Conservation (phyloP, 495 filamentous ascomycete genomes). For the Aspergillus nidulans region DNA sequence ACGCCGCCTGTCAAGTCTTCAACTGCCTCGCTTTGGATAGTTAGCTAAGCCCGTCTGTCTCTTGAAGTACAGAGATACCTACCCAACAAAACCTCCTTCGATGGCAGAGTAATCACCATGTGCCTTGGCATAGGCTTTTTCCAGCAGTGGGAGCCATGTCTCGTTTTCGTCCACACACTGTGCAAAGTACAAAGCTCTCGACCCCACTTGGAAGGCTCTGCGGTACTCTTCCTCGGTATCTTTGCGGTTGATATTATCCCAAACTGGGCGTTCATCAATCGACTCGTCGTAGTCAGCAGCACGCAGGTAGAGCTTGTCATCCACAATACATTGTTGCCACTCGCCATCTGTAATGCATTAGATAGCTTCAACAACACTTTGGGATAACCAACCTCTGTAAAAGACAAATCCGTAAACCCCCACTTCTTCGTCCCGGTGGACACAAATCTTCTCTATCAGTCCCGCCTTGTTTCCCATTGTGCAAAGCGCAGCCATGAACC, state of each 20-base stretch:
- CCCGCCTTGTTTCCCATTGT: slow-evolving; percentile 77
- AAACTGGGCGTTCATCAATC: slow-evolving; percentile 59
- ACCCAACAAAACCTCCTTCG: slow-evolving; percentile 78
- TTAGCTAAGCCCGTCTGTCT: background rate
- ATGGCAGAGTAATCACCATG: slow-evolving; percentile 84
- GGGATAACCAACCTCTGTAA: slow-evolving; percentile 55
- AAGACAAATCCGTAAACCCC: slow-evolving; percentile 97
- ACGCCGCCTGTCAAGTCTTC: slow-evolving; percentile 94
- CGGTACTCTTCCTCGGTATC: slow-evolving; percentile 77
- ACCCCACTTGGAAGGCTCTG: slow-evolving; percentile 68
- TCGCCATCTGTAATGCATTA: slow-evolving; percentile 61
- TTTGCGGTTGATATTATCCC: slow-evolving; percentile 65
- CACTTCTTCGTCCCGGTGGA: slow-evolving; percentile 71
- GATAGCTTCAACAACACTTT: background rate
- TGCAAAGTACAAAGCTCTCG: slow-evolving; percentile 77
- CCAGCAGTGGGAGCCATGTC: slow-evolving; percentile 89
- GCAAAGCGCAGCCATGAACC: slow-evolving; percentile 83
- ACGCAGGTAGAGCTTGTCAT: slow-evolving; percentile 78
- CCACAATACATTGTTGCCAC: slow-evolving; percentile 87
- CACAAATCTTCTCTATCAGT: slow-evolving; percentile 77
- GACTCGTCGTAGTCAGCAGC: slow-evolving; percentile 79
- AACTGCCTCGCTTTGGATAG: slow-evolving; percentile 63
- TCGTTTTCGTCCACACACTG: slow-evolving; percentile 83
- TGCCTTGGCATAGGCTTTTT: slow-evolving; percentile 96
- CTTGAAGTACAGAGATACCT: slow-evolving; percentile 6